These are phyloP conservation scores for Cyberlindnera japonica DNA, from an alignment of 805 yeast species.

Conservation along the genomic window DNA sequence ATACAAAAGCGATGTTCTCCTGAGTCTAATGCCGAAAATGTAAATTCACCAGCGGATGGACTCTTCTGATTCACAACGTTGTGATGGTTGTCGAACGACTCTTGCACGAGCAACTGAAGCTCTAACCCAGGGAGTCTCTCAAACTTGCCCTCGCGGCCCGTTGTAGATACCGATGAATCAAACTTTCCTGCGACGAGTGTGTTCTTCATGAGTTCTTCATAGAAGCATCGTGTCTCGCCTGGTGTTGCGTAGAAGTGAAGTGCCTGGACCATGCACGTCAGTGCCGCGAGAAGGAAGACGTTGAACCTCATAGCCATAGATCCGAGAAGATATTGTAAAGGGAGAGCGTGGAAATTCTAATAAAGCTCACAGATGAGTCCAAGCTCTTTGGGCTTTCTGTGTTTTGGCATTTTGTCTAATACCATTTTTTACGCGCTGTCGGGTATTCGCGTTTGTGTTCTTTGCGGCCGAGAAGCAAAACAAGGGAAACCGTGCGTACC, in stretches of 20 bases:
- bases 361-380: too few relatives aligned
- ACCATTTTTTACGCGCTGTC: background rate
- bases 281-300: background rate
- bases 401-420: too few relatives aligned
- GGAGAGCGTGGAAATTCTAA: too few relatives aligned
- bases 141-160: slow-evolving; percentile 25
- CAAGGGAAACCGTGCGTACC: background rate
- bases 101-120: slow-evolving; percentile 33
- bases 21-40: slow-evolving; percentile 76
- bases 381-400: too few relatives aligned
- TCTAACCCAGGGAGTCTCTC: slow-evolving; percentile 1
- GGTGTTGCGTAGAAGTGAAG: slow-evolving; percentile 78
- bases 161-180: slow-evolving; percentile 57
- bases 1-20: slow-evolving; percentile 87
- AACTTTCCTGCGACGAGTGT: slow-evolving; percentile 80
- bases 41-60: slow-evolving; percentile 58
- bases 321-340: too few relatives aligned
- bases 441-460: slow-evolving; percentile 1
- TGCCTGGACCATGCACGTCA: slow-evolving; percentile 11
- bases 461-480: too few relatives aligned
- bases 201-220: slow-evolving; percentile 70
- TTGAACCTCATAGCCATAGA: too few relatives aligned
- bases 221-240: slow-evolving; percentile 77
- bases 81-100: slow-evolving; percentile 80
- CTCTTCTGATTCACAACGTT: slow-evolving; percentile 68